Base-by-base conservation (phyloP, 768 basidiomycete genomes). In the Russula virescens region DNA sequence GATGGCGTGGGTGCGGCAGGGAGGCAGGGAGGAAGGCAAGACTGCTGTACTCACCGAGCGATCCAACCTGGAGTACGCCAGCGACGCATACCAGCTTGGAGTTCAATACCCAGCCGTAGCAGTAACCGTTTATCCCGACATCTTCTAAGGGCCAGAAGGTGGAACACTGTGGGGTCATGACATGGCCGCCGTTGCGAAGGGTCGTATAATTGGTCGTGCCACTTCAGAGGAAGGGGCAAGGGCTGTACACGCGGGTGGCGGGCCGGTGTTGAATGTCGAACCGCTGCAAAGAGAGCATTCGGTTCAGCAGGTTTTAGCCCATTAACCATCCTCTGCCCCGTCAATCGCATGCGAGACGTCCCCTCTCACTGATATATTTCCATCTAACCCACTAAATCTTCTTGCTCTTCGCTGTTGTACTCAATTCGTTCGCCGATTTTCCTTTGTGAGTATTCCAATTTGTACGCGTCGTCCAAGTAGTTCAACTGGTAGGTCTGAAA, bases 141-240 rank as follows among this genome's bases (percentile, higher is more conserved):
- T 66, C 65, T 60, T 66, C 65, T 25, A 65, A 34, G 31, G 65
- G 65, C 65, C 65, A 66, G 49, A 66, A 60, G 48, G 55, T 58
- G 42, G 52, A 64, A 48, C 46, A 64, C 2, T 64, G 48, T 18
- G 56, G 23, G 47, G 34, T 48, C 64, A 66, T 66, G 64, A 45
- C 64, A 65, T 65, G 43, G 26, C 21, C 56, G 26, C 21, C 56
- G 58, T 42, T 14, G 18, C 19, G 18, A 19, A 19, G 26, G 19
- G 31, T 18, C 3, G 26, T 42, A 9, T 5, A 10, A 2, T 38
- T 31, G 31, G 31, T 8, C 31, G 31, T 8, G 31, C 31, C 31
- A 31, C 31, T 31, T 31, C 31, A 8, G 5, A 31, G n/a, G n/a
- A n/a, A n/a, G n/a, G n/a, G n/a, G n/a, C 34, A 5, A 10, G 38